phyloP scores from a whole-genome alignment of 2,329 filamentous ascomycete species.

The Penicillium sp. region DNA sequence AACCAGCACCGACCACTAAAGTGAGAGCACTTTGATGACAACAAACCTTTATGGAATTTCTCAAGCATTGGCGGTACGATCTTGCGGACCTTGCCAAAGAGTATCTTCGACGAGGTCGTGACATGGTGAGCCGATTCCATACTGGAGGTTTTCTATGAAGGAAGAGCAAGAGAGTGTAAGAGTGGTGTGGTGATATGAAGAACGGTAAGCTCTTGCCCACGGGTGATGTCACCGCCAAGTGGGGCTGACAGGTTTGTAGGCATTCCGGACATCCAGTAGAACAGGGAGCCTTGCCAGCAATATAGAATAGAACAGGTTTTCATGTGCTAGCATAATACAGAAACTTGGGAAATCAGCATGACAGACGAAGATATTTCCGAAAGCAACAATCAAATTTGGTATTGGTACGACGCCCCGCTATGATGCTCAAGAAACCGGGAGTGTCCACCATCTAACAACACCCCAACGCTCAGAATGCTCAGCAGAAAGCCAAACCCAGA shows the following conservation, averaged over 20 bases:
- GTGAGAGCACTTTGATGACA: too few species aligned
- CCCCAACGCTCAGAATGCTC: constrained; percentile 35
- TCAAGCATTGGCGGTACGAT: constrained; percentile 94
- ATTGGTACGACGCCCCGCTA: constrained; percentile 24
- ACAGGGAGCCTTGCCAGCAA: not conserved
- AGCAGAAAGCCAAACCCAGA: constrained; percentile 14
- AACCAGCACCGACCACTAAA: too few species aligned
- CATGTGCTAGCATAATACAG: too few species aligned
- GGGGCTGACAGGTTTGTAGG: constrained; percentile 21
- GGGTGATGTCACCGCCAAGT: constrained; percentile 38
- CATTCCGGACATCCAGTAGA: not conserved
- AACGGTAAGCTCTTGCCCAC: constrained; percentile 6
- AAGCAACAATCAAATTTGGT: constrained; percentile 15
- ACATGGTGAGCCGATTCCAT: constrained; percentile 45
- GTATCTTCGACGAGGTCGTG: constrained; percentile 68
- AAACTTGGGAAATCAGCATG: too few species aligned
- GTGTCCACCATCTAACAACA: constrained; percentile 3
- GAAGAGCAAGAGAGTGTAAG: not conserved
- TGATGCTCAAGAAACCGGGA: constrained; percentile 6
- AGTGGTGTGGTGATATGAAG: constrained; percentile 1
- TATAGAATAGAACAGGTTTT: too few species aligned
- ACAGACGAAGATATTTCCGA: not conserved
- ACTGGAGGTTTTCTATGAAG: constrained; percentile 5
- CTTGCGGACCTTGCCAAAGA: constrained; percentile 77
- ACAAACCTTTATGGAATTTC: constrained; percentile 87